These are phyloP conservation scores for Candida pseudoviswanathii DNA, from an alignment of 1,139 yeast species.

Conservation along the genomic window DNA sequence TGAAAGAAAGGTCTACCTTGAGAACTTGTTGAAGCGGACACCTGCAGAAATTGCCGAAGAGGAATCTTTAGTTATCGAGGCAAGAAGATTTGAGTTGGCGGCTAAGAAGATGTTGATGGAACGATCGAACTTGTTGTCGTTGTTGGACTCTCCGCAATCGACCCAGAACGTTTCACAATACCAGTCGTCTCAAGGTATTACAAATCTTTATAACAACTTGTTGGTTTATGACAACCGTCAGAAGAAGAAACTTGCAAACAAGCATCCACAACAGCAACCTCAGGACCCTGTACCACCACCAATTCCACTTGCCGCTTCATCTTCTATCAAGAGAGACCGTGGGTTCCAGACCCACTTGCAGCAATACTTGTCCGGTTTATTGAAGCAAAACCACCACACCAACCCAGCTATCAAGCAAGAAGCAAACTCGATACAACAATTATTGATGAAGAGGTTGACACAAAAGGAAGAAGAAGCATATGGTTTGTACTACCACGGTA, in stretches of 20 bases:
- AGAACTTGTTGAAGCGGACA: slow-evolving; percentile 73
- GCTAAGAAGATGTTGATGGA: slow-evolving; percentile 88
- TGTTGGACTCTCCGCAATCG: slow-evolving; percentile 87
- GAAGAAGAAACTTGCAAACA: slow-evolving; percentile 31
- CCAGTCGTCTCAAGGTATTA: slow-evolving; percentile 84
- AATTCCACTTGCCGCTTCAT: slow-evolving; percentile 58
- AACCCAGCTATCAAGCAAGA: slow-evolving; percentile 33
- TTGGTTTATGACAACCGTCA: slow-evolving; percentile 74
- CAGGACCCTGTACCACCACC: slow-evolving; percentile 62
- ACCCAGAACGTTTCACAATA: slow-evolving; percentile 77
- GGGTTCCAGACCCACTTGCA: slow-evolving; percentile 55
- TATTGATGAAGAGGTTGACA: slow-evolving; percentile 59
- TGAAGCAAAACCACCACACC: slow-evolving; percentile 38
- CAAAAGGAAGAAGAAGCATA: slow-evolving; percentile 82
- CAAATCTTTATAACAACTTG: slow-evolving; percentile 80
- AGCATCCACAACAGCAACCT: slow-evolving; percentile 34
- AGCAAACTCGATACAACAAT: slow-evolving; percentile 42
- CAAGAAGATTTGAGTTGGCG: slow-evolving; percentile 88
- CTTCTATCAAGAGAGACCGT: slow-evolving; percentile 53
- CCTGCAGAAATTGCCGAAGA: slow-evolving; percentile 99
- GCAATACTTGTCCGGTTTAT: slow-evolving; percentile 40
- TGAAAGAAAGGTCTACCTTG: slow-evolving; percentile 79
- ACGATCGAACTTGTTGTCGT: slow-evolving; percentile 73
- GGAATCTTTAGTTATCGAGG: slow-evolving; percentile 89
- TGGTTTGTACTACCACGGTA: slow-evolving; percentile 78